Evolutionary conservation across 805 yeast genomes (phyloP), one percentile per base, ranked within the genome.

Genomic region (Wickerhamiella hasegawae): DNA sequence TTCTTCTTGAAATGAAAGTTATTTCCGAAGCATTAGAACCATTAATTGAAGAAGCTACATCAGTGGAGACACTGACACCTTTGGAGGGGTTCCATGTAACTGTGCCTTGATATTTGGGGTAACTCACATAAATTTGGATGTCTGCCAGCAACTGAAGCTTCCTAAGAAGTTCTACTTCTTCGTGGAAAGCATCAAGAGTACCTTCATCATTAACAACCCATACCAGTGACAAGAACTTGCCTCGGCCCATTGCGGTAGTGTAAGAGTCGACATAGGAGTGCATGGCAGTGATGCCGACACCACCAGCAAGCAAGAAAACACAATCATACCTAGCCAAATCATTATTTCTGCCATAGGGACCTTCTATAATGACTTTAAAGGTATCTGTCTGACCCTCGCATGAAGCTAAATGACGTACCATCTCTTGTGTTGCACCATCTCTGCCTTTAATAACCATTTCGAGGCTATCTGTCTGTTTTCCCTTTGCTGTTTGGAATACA

Each of bases 271-370:
- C 74, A 39, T 68, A 61, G 1, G 73, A 57, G 38, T 63, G 62
- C 31, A 69, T 57, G 1, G 71, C 76, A 0, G 80, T 70, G 47
- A 73, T 63, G 10, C 81, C 81, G 37, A 69, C 70, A 10, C 80
- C 81, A 3, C 80, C 80, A 2, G 77, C 74, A 20, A 73, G 53
- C 32, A 72, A 63, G 6, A 72, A 53, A 1, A 68, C 63, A 26
- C 62, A 58, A 21, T 60, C 59, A 45, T 65, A 70, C 19, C 24
- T 24, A 14, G 14, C n/a, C 5, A 37, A 22, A 11, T 72, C 71
- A 32, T 47, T 47, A 8, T 60, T 54, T 8, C 59, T 54, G 1
- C 80, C 80, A 44, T 74, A 73, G 0, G 77, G 74, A 0, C 81
- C 81, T 45, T 73, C 81, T 18, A 73, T 59, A 4, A 68, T 43